Evolutionary conservation across 345 rosid genomes (phyloP).

Genomic region (Citrus inodora): DNA sequence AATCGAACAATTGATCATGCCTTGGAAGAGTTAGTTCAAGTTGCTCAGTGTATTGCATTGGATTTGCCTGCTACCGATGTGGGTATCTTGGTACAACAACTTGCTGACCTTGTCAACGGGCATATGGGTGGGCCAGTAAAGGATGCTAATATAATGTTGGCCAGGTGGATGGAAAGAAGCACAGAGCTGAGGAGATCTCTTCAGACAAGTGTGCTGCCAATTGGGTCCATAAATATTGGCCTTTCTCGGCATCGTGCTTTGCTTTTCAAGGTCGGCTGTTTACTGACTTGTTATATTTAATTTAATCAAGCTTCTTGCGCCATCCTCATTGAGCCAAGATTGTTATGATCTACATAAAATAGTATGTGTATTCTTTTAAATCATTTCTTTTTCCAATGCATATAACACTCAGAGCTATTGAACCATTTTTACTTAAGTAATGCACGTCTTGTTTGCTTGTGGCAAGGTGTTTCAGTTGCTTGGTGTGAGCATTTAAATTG

Average conservation of each 20-base stretch:
- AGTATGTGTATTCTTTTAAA: neutral
- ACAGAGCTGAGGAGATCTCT: slow-evolving; percentile 73
- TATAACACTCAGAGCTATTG: neutral
- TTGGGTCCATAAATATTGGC: slow-evolving; percentile 87
- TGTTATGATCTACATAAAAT: neutral
- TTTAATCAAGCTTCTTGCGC: neutral
- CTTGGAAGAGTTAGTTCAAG: slow-evolving; percentile 76
- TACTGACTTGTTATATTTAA: neutral
- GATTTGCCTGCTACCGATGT: slow-evolving; percentile 70
- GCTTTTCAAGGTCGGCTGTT: slow-evolving; percentile 82
- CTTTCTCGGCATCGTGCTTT: slow-evolving; percentile 95
- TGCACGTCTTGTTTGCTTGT: too few species aligned
- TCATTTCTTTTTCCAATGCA: neutral
- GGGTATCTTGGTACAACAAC: slow-evolving; percentile 61
- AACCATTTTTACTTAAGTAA: too few species aligned
- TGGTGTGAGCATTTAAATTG: too few species aligned
- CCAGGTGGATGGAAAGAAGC: slow-evolving; percentile 87
- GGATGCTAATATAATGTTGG: slow-evolving; percentile 79
- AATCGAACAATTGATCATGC: slow-evolving; percentile 68
- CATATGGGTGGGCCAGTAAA: slow-evolving; percentile 98
- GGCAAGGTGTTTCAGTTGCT: too few species aligned
- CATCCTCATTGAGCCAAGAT: neutral
- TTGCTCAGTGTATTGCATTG: slow-evolving; percentile 74
- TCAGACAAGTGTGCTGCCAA: slow-evolving; percentile 75
- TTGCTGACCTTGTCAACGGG: slow-evolving; percentile 91